phyloP scores from a whole-genome alignment of 352 stramenopile species.

The Globisporangium splendens region DNA sequence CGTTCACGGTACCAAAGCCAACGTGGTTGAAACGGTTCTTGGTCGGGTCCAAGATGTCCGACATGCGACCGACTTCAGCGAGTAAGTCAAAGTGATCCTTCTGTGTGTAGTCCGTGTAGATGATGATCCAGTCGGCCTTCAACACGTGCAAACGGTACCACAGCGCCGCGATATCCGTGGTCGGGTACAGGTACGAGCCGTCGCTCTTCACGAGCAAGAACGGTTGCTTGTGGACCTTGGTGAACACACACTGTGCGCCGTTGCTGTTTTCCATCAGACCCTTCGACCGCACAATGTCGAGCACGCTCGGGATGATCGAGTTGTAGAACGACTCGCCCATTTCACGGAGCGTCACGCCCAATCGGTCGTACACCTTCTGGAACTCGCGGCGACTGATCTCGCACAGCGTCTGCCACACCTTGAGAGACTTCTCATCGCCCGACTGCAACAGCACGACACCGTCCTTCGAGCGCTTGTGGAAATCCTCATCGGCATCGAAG shows the following conservation, averaged over 20 bases:
- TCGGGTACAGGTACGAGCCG: constrained; percentile 83
- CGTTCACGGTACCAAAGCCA: constrained; percentile 84
- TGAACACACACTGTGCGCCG: constrained; percentile 90
- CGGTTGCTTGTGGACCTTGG: constrained; percentile 85
- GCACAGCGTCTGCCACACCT: constrained; percentile 81
- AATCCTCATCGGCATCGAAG: constrained; percentile 96
- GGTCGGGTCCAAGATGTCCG: constrained; percentile 67
- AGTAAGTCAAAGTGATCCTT: constrained; percentile 86
- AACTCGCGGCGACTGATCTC: constrained; percentile 84
- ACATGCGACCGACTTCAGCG: constrained; percentile 78
- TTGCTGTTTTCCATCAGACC: constrained; percentile 90
- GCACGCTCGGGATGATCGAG: constrained; percentile 77
- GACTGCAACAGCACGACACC: constrained; percentile 99
- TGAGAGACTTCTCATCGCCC: constrained; percentile 76
- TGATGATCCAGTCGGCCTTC: constrained; percentile 78
- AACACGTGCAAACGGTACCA: constrained; percentile 85
- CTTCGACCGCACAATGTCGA: constrained; percentile 87
- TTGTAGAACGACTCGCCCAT: constrained; percentile 89
- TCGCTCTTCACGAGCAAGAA: constrained; percentile 87
- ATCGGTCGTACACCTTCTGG: constrained; percentile 83
- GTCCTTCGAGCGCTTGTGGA: constrained; percentile 95
- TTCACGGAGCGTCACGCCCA: constrained; percentile 70
- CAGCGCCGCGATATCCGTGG: constrained; percentile 82
- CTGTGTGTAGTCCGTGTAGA: constrained; percentile 88
- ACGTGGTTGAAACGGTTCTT: constrained; percentile 87